Percentiles rank a stretch among this genome's conserved stretches.
phyloP scores from a whole-genome alignment of 2,329 filamentous ascomycete genomes.

The Trichophyton equinum region DNA sequence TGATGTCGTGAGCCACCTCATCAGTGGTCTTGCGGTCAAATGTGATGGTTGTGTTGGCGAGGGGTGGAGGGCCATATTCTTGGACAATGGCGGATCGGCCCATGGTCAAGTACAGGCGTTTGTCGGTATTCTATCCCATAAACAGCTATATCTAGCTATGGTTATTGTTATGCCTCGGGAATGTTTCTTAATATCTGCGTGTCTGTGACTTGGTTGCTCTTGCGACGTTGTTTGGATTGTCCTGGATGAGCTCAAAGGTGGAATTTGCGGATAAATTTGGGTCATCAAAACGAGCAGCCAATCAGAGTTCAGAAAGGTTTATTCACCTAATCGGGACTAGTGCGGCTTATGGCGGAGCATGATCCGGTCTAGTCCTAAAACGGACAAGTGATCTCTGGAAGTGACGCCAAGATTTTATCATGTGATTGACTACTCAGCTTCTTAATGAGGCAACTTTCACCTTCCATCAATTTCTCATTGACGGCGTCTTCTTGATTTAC shows the following conservation, averaged over 20 bases:
- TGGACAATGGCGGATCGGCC: constrained; percentile 36
- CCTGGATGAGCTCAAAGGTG: not conserved
- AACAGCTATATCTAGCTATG: not conserved
- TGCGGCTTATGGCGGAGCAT: not conserved
- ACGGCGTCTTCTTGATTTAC: not conserved
- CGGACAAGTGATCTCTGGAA: not conserved
- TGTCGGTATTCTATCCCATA: not conserved
- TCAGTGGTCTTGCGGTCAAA: constrained; percentile 40
- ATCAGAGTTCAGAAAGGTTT: not conserved
- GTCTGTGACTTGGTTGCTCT: not conserved
- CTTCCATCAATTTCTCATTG: not conserved
- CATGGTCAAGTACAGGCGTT: constrained; percentile 19
- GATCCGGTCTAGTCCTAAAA: not conserved
- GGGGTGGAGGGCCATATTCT: constrained; percentile 35
- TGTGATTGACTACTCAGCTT: not conserved
- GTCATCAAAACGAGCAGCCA: constrained; percentile 4
- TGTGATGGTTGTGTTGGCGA: constrained; percentile 33
- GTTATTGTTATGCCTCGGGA: not conserved
- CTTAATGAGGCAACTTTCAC: not conserved
- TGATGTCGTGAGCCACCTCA: constrained; percentile 50
- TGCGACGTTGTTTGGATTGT: too few relatives aligned
- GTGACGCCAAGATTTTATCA: not conserved
- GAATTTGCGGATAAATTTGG: not conserved
- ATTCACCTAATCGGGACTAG: not conserved
- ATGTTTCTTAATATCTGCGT: not conserved